Base-by-base conservation (phyloP, 1,139 yeast genomes). In the Yamadazyma conglobata region DNA sequence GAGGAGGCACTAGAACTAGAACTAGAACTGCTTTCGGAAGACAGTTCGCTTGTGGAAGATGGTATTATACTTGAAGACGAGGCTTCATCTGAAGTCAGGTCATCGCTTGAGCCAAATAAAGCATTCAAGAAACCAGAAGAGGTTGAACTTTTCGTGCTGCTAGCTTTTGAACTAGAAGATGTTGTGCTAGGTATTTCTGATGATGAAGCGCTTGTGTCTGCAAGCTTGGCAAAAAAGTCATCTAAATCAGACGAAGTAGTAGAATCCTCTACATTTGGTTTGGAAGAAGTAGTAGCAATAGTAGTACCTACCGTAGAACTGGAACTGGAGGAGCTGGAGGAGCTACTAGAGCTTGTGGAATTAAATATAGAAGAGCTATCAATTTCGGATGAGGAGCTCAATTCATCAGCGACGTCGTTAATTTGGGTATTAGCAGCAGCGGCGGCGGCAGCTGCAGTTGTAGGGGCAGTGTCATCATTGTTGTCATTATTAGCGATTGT, bases 381-480 rank as follows among this genome's bases (percentile, higher is more conserved):
- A n/a, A n/a, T n/a, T n/a, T n/a, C n/a, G n/a, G n/a, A n/a, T n/a
- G n/a, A 7, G 7, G 24, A 22, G n/a, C 26, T 11, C 19, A 24
- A 15, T 9, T 15, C 15, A 6, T 27, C 22, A 23, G 14, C 25
- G 16, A 24, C 22, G 8, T 10, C 11, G 21, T 19, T 13, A 12
- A 6, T 14, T 10, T 7, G 6, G 15, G 7, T 27, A 12, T 7
- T 20, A 10, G 37, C 33, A 10, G 32, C 25, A 15, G 31, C 34
- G 5, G 34, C 32, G 10, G 42, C 35, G 8, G 38, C 33, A 9
- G 43, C 32, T 5, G 37, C 29, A 7, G 43, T 22, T 5, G 33
- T 23, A n/a, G 38, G 32, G 13, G 32, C 23, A 24, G 42, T 29
- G 5, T 6, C 20, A 9, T 22, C 11, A 15, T 13, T 15, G 19